Percentiles rank a stretch among this genome's conserved stretches.
Conservation (phyloP, 75 land plant genomes). For the Selaginella moellendorffii region DNA sequence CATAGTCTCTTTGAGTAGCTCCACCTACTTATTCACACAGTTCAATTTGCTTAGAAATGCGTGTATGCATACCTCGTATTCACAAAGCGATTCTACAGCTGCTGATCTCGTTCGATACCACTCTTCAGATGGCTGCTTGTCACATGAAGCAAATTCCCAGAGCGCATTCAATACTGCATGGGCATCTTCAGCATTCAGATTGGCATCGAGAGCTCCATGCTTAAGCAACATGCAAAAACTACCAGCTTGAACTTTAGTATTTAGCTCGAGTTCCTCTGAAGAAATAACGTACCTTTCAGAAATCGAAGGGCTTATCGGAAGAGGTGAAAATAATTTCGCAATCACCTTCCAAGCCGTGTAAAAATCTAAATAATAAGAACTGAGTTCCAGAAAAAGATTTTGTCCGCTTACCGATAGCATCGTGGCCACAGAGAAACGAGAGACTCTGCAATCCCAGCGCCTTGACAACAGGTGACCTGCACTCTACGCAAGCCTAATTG, state of each 20-base stretch:
- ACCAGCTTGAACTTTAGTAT: no score
- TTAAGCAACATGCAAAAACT: neutral
- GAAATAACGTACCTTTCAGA: slow-evolving; percentile 1
- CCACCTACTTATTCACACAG: no score
- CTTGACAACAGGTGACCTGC: neutral
- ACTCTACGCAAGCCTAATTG: neutral
- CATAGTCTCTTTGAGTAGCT: neutral
- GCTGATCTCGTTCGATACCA: neutral
- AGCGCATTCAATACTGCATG: neutral
- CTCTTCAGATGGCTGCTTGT: no score
- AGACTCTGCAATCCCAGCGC: neutral
- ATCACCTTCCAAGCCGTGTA: neutral
- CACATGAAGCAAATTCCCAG: neutral
- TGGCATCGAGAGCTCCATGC: neutral
- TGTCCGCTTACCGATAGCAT: neutral
- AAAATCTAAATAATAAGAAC: neutral
- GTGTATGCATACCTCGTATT: neutral
- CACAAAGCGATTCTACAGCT: neutral
- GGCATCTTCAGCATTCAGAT: neutral
- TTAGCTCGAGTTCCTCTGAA: no score
- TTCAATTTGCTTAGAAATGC: no score
- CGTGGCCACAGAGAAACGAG: neutral
- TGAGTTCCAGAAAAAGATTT: neutral
- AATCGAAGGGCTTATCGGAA: neutral
- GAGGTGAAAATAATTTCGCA: neutral